These are phyloP conservation scores for Spencermartinsiella europaea DNA, from an alignment of 805 yeast genomes.

Conservation along the genomic window DNA sequence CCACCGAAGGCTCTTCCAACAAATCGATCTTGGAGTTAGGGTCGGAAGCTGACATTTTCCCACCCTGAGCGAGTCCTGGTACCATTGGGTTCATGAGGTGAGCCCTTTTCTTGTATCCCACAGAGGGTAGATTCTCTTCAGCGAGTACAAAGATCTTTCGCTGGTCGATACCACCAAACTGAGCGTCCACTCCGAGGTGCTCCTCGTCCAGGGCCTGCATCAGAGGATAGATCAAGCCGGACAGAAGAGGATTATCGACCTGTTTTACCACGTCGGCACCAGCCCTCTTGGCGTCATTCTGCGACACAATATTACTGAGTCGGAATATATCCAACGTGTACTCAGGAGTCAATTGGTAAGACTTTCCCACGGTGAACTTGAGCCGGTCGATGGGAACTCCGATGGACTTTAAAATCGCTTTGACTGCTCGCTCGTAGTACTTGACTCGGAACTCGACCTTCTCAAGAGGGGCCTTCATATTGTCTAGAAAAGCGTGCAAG, in stretches of 20 bases:
- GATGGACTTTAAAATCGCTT: conserved; percentile 77
- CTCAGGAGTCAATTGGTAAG: conserved; percentile 73
- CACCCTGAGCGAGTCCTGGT: conserved; percentile 95
- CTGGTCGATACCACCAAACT: conserved; percentile 99
- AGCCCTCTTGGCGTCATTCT: conserved; percentile 96
- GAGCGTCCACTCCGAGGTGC: conserved; percentile 81
- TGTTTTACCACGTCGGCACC: conserved; percentile 99
- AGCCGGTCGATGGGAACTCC: conserved; percentile 90
- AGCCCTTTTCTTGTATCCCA: conserved; percentile 96
- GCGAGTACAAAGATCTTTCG: conserved; percentile 96
- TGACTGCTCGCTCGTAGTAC: conserved; percentile 80
- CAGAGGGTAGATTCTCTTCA: conserved; percentile 79
- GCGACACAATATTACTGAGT: conserved; percentile 77
- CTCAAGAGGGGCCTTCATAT: conserved; percentile 97
- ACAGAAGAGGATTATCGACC: conserved; percentile 85
- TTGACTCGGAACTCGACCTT: conserved; percentile 83
- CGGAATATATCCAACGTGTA: conserved; percentile 89
- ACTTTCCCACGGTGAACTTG: conserved; percentile 78
- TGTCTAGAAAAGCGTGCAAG: conserved; percentile 92
- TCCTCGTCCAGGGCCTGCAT: conserved; percentile 99
- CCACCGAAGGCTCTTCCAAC: conserved; percentile 80
- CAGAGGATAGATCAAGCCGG: conserved; percentile 93
- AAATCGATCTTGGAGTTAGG: conserved; percentile 96
- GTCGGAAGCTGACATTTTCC: conserved; percentile 97
- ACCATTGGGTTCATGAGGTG: conserved; percentile 99